Evolutionary conservation across 768 basidiomycete genomes (phyloP).

Genomic region (Psilocybe cyanescens): DNA sequence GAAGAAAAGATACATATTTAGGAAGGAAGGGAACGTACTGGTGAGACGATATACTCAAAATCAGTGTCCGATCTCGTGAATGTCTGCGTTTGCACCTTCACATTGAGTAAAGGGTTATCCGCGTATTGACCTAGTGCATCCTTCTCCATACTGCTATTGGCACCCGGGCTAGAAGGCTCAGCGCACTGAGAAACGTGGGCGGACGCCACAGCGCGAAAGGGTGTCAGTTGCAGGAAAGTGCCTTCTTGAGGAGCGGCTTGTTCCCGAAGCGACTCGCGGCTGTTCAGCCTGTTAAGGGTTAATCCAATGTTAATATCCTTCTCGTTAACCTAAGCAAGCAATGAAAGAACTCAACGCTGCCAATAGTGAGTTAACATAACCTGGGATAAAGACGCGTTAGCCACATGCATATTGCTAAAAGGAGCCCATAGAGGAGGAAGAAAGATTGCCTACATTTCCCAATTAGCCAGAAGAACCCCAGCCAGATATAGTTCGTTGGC

Average conservation of each 20-base stretch:
- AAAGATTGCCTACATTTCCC: conserved; percentile 46
- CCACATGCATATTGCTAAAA: conserved; percentile 2
- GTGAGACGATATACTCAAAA: conserved; percentile 20
- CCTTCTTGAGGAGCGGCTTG: conserved; percentile 34
- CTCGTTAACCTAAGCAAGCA: not conserved
- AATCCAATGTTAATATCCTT: conserved; percentile 3
- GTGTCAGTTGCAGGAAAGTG: conserved; percentile 40
- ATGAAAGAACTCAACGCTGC: conserved; percentile 43
- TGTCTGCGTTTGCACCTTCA: conserved; percentile 39
- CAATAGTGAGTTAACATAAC: conserved; percentile 56
- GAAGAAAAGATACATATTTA: not conserved
- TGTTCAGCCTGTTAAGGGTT: conserved; percentile 42
- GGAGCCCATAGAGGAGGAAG: not conserved
- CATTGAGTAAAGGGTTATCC: conserved; percentile 19
- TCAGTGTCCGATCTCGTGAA: conserved; percentile 33
- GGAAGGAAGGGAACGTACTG: conserved; percentile 16
- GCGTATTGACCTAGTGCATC: conserved; percentile 3
- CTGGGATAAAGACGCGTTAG: conserved; percentile 27
- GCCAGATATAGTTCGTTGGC: conserved; percentile 51
- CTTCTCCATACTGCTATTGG: conserved; percentile 13
- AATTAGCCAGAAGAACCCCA: conserved; percentile 54
- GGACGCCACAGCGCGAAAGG: conserved; percentile 29
- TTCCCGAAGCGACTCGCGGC: conserved; percentile 49
- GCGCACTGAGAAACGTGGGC: conserved; percentile 6
- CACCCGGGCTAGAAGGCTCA: conserved; percentile 18